Percentiles rank a stretch among this genome's conserved stretches.
Conservation (phyloP, 768 basidiomycete genomes). For the Lanmaoa pseudosensibilis region DNA sequence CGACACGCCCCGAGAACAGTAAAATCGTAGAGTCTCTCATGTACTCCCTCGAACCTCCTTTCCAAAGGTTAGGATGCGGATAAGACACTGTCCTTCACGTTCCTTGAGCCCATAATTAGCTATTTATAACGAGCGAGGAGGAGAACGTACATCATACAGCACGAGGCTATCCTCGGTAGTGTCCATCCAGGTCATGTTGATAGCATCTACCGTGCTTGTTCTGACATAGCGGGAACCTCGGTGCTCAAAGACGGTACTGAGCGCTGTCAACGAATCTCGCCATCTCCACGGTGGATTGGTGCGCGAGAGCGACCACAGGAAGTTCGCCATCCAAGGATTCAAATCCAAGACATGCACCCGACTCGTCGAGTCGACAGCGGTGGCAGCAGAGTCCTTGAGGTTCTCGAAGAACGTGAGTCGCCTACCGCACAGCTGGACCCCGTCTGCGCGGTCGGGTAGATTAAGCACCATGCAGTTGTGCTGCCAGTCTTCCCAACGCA, state of each 20-base stretch:
- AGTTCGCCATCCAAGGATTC: constrained; percentile 28
- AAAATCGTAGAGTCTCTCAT: constrained; percentile 10
- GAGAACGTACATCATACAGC: constrained; percentile 49
- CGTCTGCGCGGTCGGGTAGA: constrained; percentile 32
- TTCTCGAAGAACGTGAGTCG: constrained; percentile 35
- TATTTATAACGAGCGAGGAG: background rate
- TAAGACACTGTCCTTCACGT: constrained; percentile 33
- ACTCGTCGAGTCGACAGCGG: constrained; percentile 14
- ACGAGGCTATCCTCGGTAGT: constrained; percentile 63
- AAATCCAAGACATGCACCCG: constrained; percentile 33
- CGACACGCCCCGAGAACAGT: background rate
- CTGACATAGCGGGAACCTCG: constrained; percentile 28
- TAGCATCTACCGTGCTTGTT: constrained; percentile 44
- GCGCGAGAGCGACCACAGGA: constrained; percentile 27
- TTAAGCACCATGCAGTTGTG: constrained; percentile 37
- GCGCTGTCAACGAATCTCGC: constrained; percentile 24
- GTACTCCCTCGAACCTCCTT: constrained; percentile 16
- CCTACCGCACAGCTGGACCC: constrained; percentile 30
- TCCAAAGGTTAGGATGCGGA: constrained; percentile 35
- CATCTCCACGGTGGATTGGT: constrained; percentile 33
- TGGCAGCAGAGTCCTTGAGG: constrained; percentile 15
- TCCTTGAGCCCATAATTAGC: constrained; percentile 22
- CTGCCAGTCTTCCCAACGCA: constrained; percentile 60
- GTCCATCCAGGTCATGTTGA: constrained; percentile 49
- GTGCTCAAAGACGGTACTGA: constrained; percentile 32